Evolutionary conservation across 1,284 basidiomycete species (phyloP), one percentile per base, ranked within the genome.

Genomic region (Athelia psychrophila): DNA sequence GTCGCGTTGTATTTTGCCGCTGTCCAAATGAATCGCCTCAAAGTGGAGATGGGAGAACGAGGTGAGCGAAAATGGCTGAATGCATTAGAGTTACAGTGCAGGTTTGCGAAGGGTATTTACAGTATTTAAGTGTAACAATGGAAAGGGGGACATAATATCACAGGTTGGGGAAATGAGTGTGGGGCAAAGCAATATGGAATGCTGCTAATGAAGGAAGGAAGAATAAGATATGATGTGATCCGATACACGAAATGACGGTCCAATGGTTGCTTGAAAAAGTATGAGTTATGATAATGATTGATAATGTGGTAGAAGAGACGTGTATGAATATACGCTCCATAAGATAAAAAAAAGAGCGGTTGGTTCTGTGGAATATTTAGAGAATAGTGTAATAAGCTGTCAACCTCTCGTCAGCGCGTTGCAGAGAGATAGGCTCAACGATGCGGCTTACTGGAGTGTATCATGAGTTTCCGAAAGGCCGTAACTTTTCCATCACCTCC

Each of bases 401-500:
- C 38, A 42, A 42, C 6, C 8, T 22, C n/a, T 8, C 6, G 8
- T 8, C n/a, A 5, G 20, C 16, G n/a, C 38, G n/a, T n/a, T 5
- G n/a, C 20, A 6, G n/a, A 42, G 38, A 9, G 38, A 12, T 12
- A 35, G 10, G 33, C 10, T 35, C 12, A 35, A 30, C 27, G 27
- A 30, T 30, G 13, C 6, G 38, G 38, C 38, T 18, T n/a, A 42
- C 38, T 42, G 9, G n/a, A 42, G 25, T 19, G 8, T 44, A n/a
- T 70, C 49, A 70, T 22, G 18, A 23, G n/a, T 65, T 57, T 40
- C 68, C 58, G 48, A 69, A 69, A 0, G 67, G 67, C n/a, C 67
- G 59, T 20, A 74, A 58, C 53, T 65, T 73, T 50, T 74, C 69
- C 22, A 73, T 52, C 6, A 69, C 69, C 46, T 71, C 61, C 32